Evolutionary conservation across 495 filamentous ascomycete genomes (phyloP), one percentile per base, ranked within the genome.

Genomic region (Annulohypoxylon bovei): DNA sequence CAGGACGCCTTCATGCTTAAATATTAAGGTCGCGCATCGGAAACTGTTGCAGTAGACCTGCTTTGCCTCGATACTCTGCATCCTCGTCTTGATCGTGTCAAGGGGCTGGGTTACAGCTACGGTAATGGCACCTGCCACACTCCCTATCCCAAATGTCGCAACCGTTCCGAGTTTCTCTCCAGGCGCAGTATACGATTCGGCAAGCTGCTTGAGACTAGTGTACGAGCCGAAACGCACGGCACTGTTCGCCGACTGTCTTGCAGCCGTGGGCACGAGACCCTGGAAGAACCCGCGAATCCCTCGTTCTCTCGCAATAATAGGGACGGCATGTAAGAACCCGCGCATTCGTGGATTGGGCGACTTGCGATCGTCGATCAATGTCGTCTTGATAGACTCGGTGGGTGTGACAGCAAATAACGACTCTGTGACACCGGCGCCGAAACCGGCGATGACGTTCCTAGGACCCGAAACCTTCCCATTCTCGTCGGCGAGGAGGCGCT

Each of bases 341-440:
- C 89, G 88, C 88, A 98, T 92, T 2, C 94, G 89, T 2, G 94
- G 94, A 1, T 81, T 95, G 27, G 88, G 85, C 11, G 88, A 88
- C 81, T 98, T 99, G 65, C 93, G 92, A 80, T 99, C 95, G 75
- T 99, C 95, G 70, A 99, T 99, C 90, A 98, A 77, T 69, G 93
- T 93, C 30, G 95, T 99, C 82, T 99, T 99, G 78, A 99, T 98
- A 77, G 92, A 95, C 81, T 99, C 95, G 72, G 97, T 98, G 0
- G 95, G 95, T 3, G 95, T 99, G 33, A 99, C 95, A 6, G 95
- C 95, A 1, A 99, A 79, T 25, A 98, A 80, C 2, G 93, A 97
- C 80, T 99, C 95, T 0, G 93, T 98, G 66, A 95, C 91, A 16
- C 95, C 95, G 23, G 95, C 95, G 58, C 95, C 93, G 78, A 99